Percentiles rank a stretch among this genome's conserved stretches.
Conservation (phyloP, 148 eudicot species). For the Chenopodium album region DNA sequence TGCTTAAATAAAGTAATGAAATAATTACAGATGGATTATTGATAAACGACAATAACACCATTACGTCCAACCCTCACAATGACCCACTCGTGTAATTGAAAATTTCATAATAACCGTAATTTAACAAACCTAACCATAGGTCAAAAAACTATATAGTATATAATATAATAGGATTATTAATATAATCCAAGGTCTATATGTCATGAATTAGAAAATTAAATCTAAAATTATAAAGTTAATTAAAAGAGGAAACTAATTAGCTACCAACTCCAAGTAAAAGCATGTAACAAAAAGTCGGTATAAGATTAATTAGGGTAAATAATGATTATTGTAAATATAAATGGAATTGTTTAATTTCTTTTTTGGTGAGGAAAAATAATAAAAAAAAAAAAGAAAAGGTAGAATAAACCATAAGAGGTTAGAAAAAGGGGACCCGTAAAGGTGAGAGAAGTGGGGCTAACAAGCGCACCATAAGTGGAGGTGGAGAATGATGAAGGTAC, state of each 20-base stretch:
- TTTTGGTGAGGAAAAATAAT: neutral
- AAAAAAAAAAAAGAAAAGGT: neutral
- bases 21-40: conserved; percentile 16
- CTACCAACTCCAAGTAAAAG: conserved; percentile 25
- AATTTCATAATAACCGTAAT: neutral
- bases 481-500: conserved; percentile 27
- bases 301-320: neutral
- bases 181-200: conserved; percentile 19
- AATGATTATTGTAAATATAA: neutral
- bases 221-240: neutral
- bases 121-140: conserved; percentile 14
- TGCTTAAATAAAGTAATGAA: conserved; percentile 18
- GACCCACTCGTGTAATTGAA: conserved; percentile 19
- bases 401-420: conserved; percentile 9
- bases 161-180: neutral
- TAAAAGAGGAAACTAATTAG: neutral
- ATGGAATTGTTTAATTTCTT: neutral
- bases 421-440: neutral
- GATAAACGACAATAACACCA: conserved; percentile 14
- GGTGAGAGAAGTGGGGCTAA: conserved; percentile 25
- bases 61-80: conserved; percentile 6
- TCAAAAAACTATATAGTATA: neutral
- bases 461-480: conserved; percentile 40
- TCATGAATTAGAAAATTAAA: neutral
- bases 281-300: conserved; percentile 12